Evolutionary conservation across 2,329 filamentous ascomycete genomes (phyloP), one percentile per base, ranked within the genome.

Genomic region (Penicillium sp.): DNA sequence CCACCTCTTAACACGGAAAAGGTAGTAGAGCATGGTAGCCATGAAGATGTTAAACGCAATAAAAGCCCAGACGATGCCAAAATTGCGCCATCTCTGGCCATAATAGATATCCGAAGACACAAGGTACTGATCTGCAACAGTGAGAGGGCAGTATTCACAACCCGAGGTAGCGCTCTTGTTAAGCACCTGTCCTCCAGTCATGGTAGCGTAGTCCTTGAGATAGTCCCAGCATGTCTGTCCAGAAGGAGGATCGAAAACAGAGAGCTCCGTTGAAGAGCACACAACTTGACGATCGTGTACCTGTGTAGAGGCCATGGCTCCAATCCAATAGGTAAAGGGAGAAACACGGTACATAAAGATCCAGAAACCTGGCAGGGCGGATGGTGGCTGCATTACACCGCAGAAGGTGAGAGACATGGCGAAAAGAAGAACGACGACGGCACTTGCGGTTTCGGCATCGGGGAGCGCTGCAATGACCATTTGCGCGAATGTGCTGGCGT

Each of bases 361-460:
- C 95, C 91, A 69, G 87, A 88, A 44, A 65, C 61, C 6, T 81
- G 84, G 72, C 84, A 95, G 1, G 61, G 59, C 43, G 87, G 80
- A 0, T 68, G 52, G 1, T 77, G 82, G 63, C 85, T 85, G 45
- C 86, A 79, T 87, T 3, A 95, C 75, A 18, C 82, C 87, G 18
- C 79, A 80, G 38, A 93, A 82, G 5, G 91, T 75, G 65, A 95
- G 95, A 0, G 87, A 89, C 64, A 95, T 89, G 0, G 89, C 82
- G 73, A 91, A 90, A 56, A 87, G 72, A 52, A 91, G 68, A 59
- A 88, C 87, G 60, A 85, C 86, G 50, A 92, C 73, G 67, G 89
- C 88, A 48, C 83, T 86, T 50, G 83, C 88, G 0, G 80, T 84
- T 69, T 90, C 86, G 18, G 87, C 86, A 20, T 81, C 81, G 52